A percentile compares a stretch with the other conserved stretches of the same genome.
These are phyloP conservation scores for Schizosaccharomyces japonicus DNA, from an alignment of 805 yeast genomes.

Conservation along the genomic window DNA sequence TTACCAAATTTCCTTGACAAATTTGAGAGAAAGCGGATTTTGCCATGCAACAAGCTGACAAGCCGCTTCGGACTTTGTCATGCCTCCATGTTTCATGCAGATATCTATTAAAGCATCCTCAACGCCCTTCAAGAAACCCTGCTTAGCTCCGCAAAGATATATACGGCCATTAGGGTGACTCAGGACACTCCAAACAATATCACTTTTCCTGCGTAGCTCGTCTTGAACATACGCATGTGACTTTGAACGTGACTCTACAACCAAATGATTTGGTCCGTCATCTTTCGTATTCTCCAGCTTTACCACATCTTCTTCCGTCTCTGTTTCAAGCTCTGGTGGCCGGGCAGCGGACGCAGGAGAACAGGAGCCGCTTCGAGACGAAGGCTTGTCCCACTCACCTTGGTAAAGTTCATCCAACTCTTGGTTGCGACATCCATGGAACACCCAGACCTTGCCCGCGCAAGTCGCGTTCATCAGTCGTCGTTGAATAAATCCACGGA, in stretches of 20 bases:
- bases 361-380: conserved; percentile 8
- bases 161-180: conserved; percentile 13
- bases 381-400: conserved; percentile 14
- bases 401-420: conserved; percentile 12
- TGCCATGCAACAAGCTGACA: conserved; percentile 11
- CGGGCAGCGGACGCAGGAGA: neutral
- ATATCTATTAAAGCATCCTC: conserved; percentile 10
- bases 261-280: conserved; percentile 6
- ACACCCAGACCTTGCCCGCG: conserved; percentile 12
- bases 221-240: conserved; percentile 13
- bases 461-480: conserved; percentile 12
- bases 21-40: neutral
- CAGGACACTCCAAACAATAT: conserved; percentile 12
- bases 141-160: conserved; percentile 13
- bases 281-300: neutral
- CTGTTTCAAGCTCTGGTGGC: neutral
- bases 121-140: conserved; percentile 14
- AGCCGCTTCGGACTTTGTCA: conserved; percentile 9
- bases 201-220: conserved; percentile 11
- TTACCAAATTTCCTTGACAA: conserved; percentile 2
- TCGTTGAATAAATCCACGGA: conserved; percentile 14
- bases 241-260: conserved; percentile 13
- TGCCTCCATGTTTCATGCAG: conserved; percentile 6
- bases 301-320: neutral
- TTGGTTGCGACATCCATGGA: conserved; percentile 14